Evolutionary conservation across 345 rosid species (phyloP), one percentile per base, ranked within the genome.

Genomic region (Arabidopsis suecica): DNA sequence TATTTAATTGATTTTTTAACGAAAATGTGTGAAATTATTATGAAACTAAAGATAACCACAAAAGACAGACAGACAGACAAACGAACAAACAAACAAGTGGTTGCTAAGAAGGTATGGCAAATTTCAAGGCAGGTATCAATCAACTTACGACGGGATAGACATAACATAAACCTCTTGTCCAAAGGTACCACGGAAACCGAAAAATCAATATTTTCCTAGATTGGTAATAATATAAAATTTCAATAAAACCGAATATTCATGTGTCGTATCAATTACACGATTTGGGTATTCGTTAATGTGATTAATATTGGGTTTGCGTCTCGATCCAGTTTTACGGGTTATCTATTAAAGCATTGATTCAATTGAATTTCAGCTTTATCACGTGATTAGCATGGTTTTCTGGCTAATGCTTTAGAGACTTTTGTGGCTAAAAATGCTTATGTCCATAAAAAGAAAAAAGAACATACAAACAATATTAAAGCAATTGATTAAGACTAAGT

Each of bases 121-220:
- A 57, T 65, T 40, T 65, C 34, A 60, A 42, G 64, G 50, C 69
- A 66, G 73, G 73, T 66, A 68, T 78, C 77, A 59, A 72, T 72
- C 78, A 72, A 72, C 73, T 72, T 66, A 60, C 20, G 53, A 77
- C 60, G 44, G 33, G 50, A 53, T 28, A 63, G 67, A 69, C 80
- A 56, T 25, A 71, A 56, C 67, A 48, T 42, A 63, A 34, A 71
- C 55, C 32, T 23, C 81, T 66, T 40, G 69, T 71, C 69, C 41
- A 65, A 72, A 72, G 73, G 69, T 66, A 78, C 81, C 69, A 72
- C 69, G 74, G 81, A 78, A 75, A 50, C 64, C 18, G 13, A 59
- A 0, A 60, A 51, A 60, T 44, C 48, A 32, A 58, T 32, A 65
- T 12, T 11, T 78, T 20, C 68, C 56, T 10, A 49, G 14, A 49